These are phyloP conservation scores for Xylaria sp. DNA, from an alignment of 2,329 filamentous ascomycete species.

Conservation along the genomic window DNA sequence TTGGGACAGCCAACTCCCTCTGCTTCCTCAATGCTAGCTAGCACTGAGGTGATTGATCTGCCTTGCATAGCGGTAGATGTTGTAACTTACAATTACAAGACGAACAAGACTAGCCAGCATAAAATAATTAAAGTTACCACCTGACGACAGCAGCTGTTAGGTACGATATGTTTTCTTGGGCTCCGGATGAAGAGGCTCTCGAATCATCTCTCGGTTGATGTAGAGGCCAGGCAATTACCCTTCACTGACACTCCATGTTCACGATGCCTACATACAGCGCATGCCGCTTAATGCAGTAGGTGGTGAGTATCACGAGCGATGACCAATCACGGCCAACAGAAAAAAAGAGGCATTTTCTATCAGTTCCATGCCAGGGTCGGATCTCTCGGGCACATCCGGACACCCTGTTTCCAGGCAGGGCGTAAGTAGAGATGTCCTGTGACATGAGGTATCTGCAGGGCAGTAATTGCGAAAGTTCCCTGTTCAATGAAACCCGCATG, in stretches of 20 bases:
- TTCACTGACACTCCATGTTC: conserved; percentile 1
- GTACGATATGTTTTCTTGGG: not conserved
- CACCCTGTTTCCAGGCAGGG: conserved; percentile 16
- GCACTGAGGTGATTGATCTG: not conserved
- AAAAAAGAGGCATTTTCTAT: conserved; percentile 13
- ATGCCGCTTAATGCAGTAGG: conserved; percentile 1
- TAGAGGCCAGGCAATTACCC: not conserved
- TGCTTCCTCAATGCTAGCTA: not conserved
- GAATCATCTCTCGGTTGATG: conserved; percentile 1
- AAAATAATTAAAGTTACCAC: not conserved
- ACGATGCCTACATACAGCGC: not conserved
- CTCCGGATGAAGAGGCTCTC: not conserved
- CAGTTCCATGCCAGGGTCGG: conserved; percentile 8
- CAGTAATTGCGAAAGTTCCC: conserved; percentile 11
- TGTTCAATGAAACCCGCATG: conserved; percentile 19
- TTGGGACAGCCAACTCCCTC: not conserved
- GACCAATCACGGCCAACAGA: conserved; percentile 4
- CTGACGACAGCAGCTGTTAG: not conserved
- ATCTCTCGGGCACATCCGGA: conserved; percentile 23
- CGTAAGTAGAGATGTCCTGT: conserved; percentile 31
- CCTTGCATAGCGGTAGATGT: not conserved
- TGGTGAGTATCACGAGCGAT: not conserved
- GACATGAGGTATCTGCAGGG: conserved; percentile 33
- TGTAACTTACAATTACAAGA: not conserved
- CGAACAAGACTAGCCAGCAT: not conserved